These are phyloP conservation scores for Venustampulla echinocandica DNA, from an alignment of 495 filamentous ascomycete species.

Conservation along the genomic window DNA sequence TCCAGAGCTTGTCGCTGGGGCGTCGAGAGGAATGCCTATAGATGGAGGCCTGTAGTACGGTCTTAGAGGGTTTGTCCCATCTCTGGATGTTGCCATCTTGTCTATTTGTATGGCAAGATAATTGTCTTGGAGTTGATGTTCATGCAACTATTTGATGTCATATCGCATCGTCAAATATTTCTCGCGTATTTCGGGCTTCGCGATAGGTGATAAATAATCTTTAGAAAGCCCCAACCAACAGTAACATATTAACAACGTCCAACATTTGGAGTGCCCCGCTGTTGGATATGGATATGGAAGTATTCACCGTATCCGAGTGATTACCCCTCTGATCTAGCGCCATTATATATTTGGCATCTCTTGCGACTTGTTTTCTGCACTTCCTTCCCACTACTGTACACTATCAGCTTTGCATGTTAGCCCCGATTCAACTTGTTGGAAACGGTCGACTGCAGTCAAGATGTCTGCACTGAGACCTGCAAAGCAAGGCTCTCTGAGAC, in stretches of 20 bases:
- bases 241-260: not conserved
- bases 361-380: too few relatives aligned
- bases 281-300: too few relatives aligned
- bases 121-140: not conserved
- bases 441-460: too few relatives aligned
- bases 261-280: not conserved
- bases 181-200: not conserved
- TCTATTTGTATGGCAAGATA: slow-evolving; percentile 2
- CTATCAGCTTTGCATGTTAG: too few relatives aligned
- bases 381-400: too few relatives aligned
- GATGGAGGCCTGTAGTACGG: slow-evolving; percentile 92
- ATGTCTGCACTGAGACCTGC: slow-evolving; percentile 7
- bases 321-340: too few relatives aligned
- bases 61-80: slow-evolving; percentile 77
- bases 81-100: slow-evolving; percentile 36
- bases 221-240: not conserved
- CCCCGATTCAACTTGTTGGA: too few relatives aligned
- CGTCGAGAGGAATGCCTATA: slow-evolving; percentile 48
- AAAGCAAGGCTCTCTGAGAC: not conserved
- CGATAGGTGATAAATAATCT: not conserved
- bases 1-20: slow-evolving; percentile 30
- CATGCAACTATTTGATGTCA: too few relatives aligned
- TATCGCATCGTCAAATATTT: not conserved
- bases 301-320: too few relatives aligned
- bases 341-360: too few relatives aligned